phyloP scores from a whole-genome alignment of 2,329 filamentous ascomycete genomes.

The Monosporascus sp. region DNA sequence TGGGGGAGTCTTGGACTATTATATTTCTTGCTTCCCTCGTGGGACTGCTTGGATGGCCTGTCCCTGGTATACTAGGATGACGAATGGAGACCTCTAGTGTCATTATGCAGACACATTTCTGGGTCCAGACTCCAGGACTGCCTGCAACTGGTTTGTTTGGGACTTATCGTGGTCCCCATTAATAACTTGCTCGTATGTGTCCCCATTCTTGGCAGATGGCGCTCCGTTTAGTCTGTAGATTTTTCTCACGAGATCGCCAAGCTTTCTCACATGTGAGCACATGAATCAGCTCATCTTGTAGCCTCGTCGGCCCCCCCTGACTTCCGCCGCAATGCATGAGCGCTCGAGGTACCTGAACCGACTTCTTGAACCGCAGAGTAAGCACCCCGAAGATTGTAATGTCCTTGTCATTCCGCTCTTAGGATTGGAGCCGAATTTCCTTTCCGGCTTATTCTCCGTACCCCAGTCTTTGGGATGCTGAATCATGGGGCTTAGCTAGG shows the following conservation, averaged over 20 bases:
- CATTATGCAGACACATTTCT: not conserved
- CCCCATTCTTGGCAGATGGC: not conserved
- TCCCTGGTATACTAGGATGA: not conserved
- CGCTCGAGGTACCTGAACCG: not conserved
- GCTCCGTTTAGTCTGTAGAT: not conserved
- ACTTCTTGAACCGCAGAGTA: not conserved
- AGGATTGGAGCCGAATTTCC: not conserved
- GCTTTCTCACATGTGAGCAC: not conserved
- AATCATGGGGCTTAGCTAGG: not conserved
- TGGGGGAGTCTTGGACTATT: slow-evolving; percentile 1
- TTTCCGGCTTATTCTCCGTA: not conserved
- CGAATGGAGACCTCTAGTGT: not conserved
- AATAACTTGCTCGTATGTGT: not conserved
- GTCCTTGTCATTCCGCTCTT: not conserved
- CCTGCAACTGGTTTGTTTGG: not conserved
- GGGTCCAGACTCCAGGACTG: not conserved
- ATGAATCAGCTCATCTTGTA: not conserved
- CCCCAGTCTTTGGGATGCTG: not conserved
- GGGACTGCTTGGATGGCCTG: not conserved
- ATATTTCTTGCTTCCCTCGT: slow-evolving; percentile 1
- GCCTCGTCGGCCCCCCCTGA: not conserved
- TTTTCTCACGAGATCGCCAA: not conserved
- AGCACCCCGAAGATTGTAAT: no score
- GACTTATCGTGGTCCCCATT: not conserved
- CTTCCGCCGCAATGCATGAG: not conserved